Percentiles rank a stretch among this genome's conserved stretches.
These are phyloP conservation scores for Aspergillus texensis DNA, from an alignment of 2,329 filamentous ascomycete species.

Conservation along the genomic window DNA sequence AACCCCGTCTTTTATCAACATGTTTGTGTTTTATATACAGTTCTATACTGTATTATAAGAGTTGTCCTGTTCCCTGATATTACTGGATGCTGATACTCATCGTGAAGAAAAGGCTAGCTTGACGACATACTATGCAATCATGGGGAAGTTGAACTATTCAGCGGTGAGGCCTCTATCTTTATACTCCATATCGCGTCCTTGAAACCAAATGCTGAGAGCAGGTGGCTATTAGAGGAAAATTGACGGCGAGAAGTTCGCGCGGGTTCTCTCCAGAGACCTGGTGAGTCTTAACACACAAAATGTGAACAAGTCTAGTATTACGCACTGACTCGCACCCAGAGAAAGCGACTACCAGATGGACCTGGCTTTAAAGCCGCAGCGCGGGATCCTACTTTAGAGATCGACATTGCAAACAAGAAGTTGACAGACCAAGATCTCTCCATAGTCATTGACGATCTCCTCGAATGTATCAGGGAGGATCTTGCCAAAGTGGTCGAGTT, in stretches of 20 bases:
- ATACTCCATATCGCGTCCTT: background rate
- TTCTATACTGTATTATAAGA: background rate
- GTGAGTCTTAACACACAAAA: conserved; percentile 23
- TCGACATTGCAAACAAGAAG: conserved; percentile 49
- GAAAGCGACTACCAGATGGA: conserved; percentile 37
- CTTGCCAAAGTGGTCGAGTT: conserved; percentile 49
- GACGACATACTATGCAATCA: conserved; percentile 19
- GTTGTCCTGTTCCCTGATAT: background rate
- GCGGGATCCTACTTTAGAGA: conserved; percentile 43
- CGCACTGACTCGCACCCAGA: conserved; percentile 23
- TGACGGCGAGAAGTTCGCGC: conserved; percentile 49
- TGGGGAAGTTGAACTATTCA: conserved; percentile 44
- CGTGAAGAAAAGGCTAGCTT: background rate
- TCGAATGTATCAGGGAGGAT: conserved; percentile 39
- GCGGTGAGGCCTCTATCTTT: conserved; percentile 32
- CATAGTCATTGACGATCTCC: conserved; percentile 47
- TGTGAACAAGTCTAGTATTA: background rate
- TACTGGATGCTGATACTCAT: background rate
- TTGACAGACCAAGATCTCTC: conserved; percentile 51
- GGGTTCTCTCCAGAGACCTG: conserved; percentile 49
- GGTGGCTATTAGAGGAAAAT: conserved; percentile 44
- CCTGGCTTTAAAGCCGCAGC: conserved; percentile 30
- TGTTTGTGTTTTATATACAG: background rate
- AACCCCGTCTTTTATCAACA: background rate
- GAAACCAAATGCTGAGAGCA: background rate